phyloP scores from a whole-genome alignment of 2,329 filamentous ascomycete species.

The Proliferodiscus dingleyae region DNA sequence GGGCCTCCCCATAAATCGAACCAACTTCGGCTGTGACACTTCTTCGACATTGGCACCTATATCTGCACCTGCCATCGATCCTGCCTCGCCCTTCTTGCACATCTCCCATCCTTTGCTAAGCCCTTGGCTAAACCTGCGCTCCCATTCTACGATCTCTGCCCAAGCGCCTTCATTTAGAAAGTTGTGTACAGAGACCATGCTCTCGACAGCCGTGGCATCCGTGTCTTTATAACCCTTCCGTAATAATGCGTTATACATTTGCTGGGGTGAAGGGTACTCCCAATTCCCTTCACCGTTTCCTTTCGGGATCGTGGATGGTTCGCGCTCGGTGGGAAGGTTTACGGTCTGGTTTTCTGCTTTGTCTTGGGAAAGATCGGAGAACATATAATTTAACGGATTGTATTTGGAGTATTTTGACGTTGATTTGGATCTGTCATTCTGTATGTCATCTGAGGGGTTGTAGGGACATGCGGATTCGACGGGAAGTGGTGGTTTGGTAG shows the following conservation, averaged over 20 bases:
- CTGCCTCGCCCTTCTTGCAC: slow-evolving; percentile 69
- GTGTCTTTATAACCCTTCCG: slow-evolving; percentile 96
- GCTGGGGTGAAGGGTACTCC: slow-evolving; percentile 97
- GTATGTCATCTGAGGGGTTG: slow-evolving; percentile 25
- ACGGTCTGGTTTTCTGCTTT: slow-evolving; percentile 68
- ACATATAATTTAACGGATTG: slow-evolving; percentile 94
- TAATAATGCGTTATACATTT: slow-evolving; percentile 98
- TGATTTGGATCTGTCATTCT: slow-evolving; percentile 23
- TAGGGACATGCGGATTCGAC: slow-evolving; percentile 31
- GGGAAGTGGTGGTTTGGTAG: slow-evolving; percentile 28
- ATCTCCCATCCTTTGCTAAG: slow-evolving; percentile 67
- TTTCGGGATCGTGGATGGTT: slow-evolving; percentile 86
- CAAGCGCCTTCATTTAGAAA: slow-evolving; percentile 97
- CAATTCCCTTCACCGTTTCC: slow-evolving; percentile 75
- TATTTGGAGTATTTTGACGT: slow-evolving; percentile 57
- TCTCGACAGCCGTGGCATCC: slow-evolving; percentile 85
- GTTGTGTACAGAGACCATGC: slow-evolving; percentile 97
- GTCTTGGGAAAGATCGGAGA: slow-evolving; percentile 75
- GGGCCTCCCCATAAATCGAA: slow-evolving; percentile 85
- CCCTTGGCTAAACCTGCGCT: slow-evolving; percentile 75
- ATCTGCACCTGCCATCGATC: slow-evolving; percentile 40
- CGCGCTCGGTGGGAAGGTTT: slow-evolving; percentile 72
- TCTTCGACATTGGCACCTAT: slow-evolving; percentile 48
- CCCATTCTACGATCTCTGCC: slow-evolving; percentile 92
- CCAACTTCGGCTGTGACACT: slow-evolving; percentile 62